These are phyloP conservation scores for Neurospora discreta DNA, from an alignment of 495 filamentous ascomycete species.

Conservation along the genomic window DNA sequence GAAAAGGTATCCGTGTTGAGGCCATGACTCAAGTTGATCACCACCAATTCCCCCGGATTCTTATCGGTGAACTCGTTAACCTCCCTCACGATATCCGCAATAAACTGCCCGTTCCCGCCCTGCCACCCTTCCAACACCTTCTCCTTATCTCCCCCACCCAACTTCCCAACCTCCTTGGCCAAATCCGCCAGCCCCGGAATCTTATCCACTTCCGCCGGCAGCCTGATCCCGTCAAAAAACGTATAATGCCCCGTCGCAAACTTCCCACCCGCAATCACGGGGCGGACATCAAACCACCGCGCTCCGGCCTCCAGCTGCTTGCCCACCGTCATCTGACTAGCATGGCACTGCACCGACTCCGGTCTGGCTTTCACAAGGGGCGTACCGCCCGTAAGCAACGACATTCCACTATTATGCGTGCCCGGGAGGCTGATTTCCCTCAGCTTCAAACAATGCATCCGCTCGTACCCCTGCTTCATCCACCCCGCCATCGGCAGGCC, in stretches of 20 bases:
- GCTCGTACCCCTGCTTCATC: not conserved
- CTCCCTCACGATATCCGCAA: not conserved
- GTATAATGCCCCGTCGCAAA: not conserved
- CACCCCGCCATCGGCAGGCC: not conserved
- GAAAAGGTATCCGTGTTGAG: not conserved
- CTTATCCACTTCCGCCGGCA: not conserved
- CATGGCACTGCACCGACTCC: not conserved
- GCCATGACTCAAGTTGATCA: not conserved
- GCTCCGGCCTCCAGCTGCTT: not conserved
- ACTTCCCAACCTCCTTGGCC: not conserved
- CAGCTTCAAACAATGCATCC: not conserved
- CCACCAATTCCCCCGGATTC: not conserved
- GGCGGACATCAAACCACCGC: conserved; percentile 1
- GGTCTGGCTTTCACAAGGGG: not conserved
- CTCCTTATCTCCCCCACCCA: not conserved
- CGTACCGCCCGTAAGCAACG: not conserved
- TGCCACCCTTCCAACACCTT: not conserved
- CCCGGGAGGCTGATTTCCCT: not conserved
- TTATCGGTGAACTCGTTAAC: not conserved
- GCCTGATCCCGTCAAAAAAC: not conserved
- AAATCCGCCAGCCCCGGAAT: not conserved
- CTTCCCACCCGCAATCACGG: not conserved
- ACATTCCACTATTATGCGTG: not conserved
- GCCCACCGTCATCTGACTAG: not conserved
- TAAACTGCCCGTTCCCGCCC: not conserved